Conservation (phyloP, 2,329 filamentous ascomycete genomes). For the Neofusicoccum parvum region DNA sequence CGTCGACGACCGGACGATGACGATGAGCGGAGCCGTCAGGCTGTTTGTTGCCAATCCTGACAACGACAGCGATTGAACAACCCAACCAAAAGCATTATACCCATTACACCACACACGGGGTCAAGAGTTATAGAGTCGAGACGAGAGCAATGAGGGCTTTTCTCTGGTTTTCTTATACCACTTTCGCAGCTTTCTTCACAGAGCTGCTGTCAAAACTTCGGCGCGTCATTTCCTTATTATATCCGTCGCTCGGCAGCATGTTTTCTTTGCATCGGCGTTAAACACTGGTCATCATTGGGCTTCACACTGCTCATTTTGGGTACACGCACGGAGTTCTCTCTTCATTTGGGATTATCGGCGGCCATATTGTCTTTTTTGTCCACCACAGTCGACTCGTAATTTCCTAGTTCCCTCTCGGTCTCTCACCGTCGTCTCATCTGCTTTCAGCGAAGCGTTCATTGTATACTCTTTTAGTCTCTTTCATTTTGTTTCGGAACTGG, state of each 20-base stretch:
- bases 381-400: constrained; percentile 4
- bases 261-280: constrained; percentile 19
- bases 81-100: constrained; percentile 16
- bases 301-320: constrained; percentile 5
- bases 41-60: constrained; percentile 88
- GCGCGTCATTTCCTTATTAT: neutral
- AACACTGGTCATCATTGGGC: neutral
- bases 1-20: constrained; percentile 80
- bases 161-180: constrained; percentile 10
- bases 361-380: constrained; percentile 7
- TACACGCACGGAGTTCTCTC: constrained; percentile 13
- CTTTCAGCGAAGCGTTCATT: constrained; percentile 13
- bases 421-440: neutral
- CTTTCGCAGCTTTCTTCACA: constrained; percentile 1
- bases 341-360: constrained; percentile 2
- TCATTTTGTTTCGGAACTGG: constrained; percentile 2
- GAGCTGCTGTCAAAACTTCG: constrained; percentile 17
- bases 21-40: constrained; percentile 66
- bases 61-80: constrained; percentile 48
- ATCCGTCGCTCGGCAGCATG: constrained; percentile 19
- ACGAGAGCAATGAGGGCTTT: constrained; percentile 19
- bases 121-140: constrained; percentile 14
- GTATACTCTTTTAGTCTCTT: neutral
- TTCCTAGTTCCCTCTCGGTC: constrained; percentile 9
- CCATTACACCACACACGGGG: constrained; percentile 16